Evolutionary conservation across 176 grass and related monocot genomes (phyloP).

Genomic region (Dactylis glomerata): DNA sequence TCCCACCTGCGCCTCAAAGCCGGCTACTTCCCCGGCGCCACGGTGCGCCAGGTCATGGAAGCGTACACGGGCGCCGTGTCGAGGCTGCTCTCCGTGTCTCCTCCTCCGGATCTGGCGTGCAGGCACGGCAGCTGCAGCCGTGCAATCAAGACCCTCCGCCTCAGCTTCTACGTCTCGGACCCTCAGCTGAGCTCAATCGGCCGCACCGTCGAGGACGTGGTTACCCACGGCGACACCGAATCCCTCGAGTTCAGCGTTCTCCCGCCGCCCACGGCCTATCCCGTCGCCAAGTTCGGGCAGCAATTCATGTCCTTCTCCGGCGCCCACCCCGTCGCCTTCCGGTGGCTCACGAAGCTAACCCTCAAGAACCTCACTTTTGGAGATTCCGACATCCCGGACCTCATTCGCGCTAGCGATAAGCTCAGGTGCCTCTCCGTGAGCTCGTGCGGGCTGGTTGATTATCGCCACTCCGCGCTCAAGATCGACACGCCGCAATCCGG

Average conservation of each 20-base stretch:
- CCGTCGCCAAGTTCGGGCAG: background rate
- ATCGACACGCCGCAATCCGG: background rate
- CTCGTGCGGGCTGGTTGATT: background rate
- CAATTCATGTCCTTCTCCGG: background rate
- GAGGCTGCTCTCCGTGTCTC: background rate
- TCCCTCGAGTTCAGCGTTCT: background rate
- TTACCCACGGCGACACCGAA: background rate
- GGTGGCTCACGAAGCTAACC: no score
- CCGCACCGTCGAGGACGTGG: background rate
- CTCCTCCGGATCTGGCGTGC: background rate
- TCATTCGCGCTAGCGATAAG: background rate
- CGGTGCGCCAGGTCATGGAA: background rate
- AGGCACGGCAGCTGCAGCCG: background rate
- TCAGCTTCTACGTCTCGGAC: background rate
- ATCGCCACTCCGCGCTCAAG: background rate
- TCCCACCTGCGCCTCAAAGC: background rate
- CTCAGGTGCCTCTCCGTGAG: background rate
- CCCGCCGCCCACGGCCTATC: background rate
- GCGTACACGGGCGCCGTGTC: background rate
- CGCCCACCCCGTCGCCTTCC: no score
- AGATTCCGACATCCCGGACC: background rate
- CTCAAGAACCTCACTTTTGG: no score
- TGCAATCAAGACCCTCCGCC: background rate
- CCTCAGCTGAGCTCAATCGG: background rate
- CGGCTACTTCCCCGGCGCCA: background rate